These are phyloP conservation scores for Colletotrichum sublineola DNA, from an alignment of 2,329 filamentous ascomycete species.

Conservation along the genomic window DNA sequence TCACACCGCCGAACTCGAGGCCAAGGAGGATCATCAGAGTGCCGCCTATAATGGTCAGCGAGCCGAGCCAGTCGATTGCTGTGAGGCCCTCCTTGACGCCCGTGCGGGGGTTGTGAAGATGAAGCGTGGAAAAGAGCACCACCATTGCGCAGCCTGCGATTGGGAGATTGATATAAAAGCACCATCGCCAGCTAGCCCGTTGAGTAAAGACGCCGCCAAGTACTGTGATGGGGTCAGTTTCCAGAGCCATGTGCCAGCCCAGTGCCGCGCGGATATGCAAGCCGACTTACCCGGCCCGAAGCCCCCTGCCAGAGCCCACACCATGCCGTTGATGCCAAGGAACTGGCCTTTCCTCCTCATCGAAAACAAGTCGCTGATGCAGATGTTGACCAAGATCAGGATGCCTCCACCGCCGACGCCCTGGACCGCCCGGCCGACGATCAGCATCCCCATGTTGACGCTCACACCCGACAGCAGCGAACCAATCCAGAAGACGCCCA, in stretches of 20 bases:
- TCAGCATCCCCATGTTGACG: conserved; percentile 60
- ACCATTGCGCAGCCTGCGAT: conserved; percentile 68
- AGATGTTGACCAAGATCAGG: conserved; percentile 65
- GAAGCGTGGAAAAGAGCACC: conserved; percentile 72
- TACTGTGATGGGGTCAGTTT: conserved; percentile 48
- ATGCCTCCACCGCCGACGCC: conserved; percentile 66
- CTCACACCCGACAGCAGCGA: conserved; percentile 63
- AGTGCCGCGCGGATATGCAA: neutral
- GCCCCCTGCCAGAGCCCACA: conserved; percentile 75
- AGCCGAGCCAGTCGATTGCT: conserved; percentile 72
- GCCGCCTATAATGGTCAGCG: conserved; percentile 71
- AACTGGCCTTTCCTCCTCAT: conserved; percentile 61
- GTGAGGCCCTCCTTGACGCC: conserved; percentile 72
- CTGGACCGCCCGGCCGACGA: conserved; percentile 62
- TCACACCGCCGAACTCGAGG: conserved; percentile 76
- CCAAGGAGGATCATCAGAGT: conserved; percentile 79
- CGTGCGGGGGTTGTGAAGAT: conserved; percentile 76
- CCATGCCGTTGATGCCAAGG: conserved; percentile 74
- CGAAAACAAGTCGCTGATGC: conserved; percentile 67
- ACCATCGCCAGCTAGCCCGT: conserved; percentile 72
- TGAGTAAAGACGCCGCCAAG: conserved; percentile 75
- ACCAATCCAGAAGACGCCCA: conserved; percentile 65
- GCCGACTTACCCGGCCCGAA: conserved; percentile 64
- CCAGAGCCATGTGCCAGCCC: neutral
- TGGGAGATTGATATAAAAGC: conserved; percentile 61